Percentiles rank a stretch among this genome's conserved stretches.
These are phyloP conservation scores for Helotiales sp. DNA, from an alignment of 2,329 filamentous ascomycete species.

Conservation along the genomic window DNA sequence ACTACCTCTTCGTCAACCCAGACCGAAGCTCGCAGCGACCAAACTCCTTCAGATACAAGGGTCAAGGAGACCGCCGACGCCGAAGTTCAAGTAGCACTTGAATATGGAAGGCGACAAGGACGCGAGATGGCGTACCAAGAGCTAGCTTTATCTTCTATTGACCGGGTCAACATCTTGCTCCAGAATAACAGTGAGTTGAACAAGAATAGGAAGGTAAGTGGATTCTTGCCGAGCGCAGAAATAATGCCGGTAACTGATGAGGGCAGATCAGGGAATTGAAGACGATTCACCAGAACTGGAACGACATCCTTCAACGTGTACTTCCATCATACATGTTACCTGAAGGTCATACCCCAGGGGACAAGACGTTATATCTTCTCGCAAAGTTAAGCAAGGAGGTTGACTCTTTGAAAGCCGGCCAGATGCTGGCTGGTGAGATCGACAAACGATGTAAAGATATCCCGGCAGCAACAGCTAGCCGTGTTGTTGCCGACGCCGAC, in stretches of 20 bases:
- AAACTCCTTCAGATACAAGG: background rate
- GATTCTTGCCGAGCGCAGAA: background rate
- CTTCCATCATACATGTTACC: conserved; percentile 13
- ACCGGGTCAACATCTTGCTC: background rate
- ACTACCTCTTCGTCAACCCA: background rate
- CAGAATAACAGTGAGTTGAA: background rate
- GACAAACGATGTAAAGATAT: background rate
- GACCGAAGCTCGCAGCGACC: background rate
- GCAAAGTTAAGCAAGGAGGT: conserved; percentile 16
- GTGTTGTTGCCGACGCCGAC: background rate
- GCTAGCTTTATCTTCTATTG: conserved; percentile 2
- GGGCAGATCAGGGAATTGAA: conserved; percentile 7
- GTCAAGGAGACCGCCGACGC: background rate
- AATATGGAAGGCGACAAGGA: background rate
- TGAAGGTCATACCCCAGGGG: conserved; percentile 11
- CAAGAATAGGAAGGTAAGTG: conserved; percentile 1
- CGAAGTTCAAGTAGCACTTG: background rate
- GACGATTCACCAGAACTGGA: conserved; percentile 8
- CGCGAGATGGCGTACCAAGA: conserved; percentile 9
- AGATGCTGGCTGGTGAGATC: conserved; percentile 3
- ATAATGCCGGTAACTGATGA: background rate
- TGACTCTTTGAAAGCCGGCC: background rate
- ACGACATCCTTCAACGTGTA: conserved; percentile 10
- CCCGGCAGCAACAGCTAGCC: background rate
- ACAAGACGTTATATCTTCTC: conserved; percentile 14